Evolutionary conservation across 73 alveolate species (phyloP), one percentile per base, ranked within the genome.

Genomic region (Paramecium sexaurelia): DNA sequence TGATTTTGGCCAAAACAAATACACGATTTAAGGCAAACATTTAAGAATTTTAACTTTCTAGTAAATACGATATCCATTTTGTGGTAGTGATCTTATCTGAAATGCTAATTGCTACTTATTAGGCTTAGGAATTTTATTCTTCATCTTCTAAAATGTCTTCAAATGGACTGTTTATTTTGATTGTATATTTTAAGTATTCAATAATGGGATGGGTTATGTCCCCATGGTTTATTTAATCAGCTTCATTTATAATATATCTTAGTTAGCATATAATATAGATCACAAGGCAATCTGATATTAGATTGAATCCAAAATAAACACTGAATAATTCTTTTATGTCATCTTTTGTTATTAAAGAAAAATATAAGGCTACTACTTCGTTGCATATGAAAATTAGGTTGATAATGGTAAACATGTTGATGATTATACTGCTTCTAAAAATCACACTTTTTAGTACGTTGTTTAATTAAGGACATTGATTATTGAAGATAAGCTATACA

Each of bases 111-210:
- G 90, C 90, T 6, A 78, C 90, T 41, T 78, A 43, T 78, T 78
- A 43, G 3, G 90, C 90, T 40, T 78, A 45, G 6, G 90, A 24
- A 19, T 1, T 19, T 45, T 39, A 9, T 22, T 43, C 90, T 36
- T 78, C 75, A 78, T 39, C 68, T 5, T 32, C 55, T 15, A 71
- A 2, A 5, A 40, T 29, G 8, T 45, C 90, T 17, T 78, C 90
- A 3, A 78, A 78, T 19, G 90, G 90, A 78, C 90, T 78, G 20
- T 78, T 78, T 24, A 45, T 8, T 78, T 78, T 78, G 8, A 39
- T 78, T 39, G 73, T 78, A 29, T 78, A 61, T 78, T 78, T 78
- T 20, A 78, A 19, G 32, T 29, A 78, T 78, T 78, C 90, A 24
- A 78, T 78, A 19, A 78, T 15, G 2, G 90, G 7, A 33, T 78